These are phyloP conservation scores for Lactuca saligna DNA, from an alignment of 129 eudicot species.

Conservation along the genomic window DNA sequence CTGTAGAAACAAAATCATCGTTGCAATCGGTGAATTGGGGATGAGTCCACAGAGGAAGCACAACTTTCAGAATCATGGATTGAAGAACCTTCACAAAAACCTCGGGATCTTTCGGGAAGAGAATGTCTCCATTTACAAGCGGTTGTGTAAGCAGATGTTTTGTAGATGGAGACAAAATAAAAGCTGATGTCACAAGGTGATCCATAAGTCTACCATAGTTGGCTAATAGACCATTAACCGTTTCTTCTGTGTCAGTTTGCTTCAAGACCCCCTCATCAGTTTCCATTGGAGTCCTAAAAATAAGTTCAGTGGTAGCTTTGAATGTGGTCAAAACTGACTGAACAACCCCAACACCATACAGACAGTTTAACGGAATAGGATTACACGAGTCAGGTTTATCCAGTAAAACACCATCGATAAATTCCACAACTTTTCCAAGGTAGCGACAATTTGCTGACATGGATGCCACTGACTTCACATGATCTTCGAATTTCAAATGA, in stretches of 20 bases:
- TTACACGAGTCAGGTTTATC: constrained; percentile 86
- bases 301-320: constrained; percentile 50
- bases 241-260: constrained; percentile 46
- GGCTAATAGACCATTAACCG: constrained; percentile 73
- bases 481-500: constrained; percentile 80
- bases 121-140: constrained; percentile 57
- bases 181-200: constrained; percentile 86
- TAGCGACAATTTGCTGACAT: constrained; percentile 85
- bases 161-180: constrained; percentile 76
- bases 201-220: constrained; percentile 90
- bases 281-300: constrained; percentile 65
- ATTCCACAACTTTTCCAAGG: constrained; percentile 82
- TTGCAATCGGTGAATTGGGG: constrained; percentile 77
- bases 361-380: constrained; percentile 71
- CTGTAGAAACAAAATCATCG: constrained; percentile 67
- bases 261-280: constrained; percentile 70
- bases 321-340: constrained; percentile 85
- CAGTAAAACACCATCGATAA: constrained; percentile 72
- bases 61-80: constrained; percentile 77
- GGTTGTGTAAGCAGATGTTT: constrained; percentile 91
- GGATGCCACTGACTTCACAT: constrained; percentile 65
- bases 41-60: constrained; percentile 88
- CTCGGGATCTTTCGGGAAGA: constrained; percentile 83
- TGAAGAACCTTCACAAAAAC: constrained; percentile 84
- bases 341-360: constrained; percentile 83